Evolutionary conservation across 2,329 filamentous ascomycete genomes (phyloP).

Genomic region (Fonsecaea pedrosoi): DNA sequence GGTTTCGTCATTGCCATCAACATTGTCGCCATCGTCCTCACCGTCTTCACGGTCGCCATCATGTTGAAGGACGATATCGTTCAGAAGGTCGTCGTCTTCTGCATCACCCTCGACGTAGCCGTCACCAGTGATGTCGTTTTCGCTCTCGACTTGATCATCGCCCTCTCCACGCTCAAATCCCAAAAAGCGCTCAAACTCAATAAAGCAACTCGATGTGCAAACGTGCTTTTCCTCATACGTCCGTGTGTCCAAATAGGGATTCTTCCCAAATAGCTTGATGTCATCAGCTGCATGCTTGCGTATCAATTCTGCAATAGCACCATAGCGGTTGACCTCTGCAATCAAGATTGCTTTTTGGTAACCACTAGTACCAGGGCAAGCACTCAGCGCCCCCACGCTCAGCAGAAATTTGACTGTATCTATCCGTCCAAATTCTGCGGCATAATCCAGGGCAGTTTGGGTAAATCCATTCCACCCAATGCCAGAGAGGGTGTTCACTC

Average conservation of each 20-base stretch:
- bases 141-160: background rate
- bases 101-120: background rate
- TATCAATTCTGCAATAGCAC: background rate
- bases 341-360: background rate
- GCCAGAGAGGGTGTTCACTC: background rate
- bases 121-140: no score
- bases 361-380: background rate
- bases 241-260: background rate
- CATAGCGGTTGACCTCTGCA: no score
- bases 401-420: slow-evolving; percentile 11
- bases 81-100: no score
- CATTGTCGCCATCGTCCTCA: background rate
- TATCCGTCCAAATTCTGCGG: background rate
- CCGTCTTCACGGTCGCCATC: background rate
- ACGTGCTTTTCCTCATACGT: background rate
- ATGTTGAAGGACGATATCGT: background rate
- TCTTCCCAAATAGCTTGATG: slow-evolving; percentile 1
- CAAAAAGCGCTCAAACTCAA: background rate
- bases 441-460: background rate
- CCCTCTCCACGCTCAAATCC: background rate
- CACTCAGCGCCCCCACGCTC: background rate
- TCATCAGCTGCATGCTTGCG: slow-evolving; percentile 4
- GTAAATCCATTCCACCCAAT: background rate
- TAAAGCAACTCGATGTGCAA: background rate
- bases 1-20: background rate